Evolutionary conservation across 139 green algal genomes (phyloP), one percentile per base, ranked within the genome.

Genomic region (Chlorella sp.): DNA sequence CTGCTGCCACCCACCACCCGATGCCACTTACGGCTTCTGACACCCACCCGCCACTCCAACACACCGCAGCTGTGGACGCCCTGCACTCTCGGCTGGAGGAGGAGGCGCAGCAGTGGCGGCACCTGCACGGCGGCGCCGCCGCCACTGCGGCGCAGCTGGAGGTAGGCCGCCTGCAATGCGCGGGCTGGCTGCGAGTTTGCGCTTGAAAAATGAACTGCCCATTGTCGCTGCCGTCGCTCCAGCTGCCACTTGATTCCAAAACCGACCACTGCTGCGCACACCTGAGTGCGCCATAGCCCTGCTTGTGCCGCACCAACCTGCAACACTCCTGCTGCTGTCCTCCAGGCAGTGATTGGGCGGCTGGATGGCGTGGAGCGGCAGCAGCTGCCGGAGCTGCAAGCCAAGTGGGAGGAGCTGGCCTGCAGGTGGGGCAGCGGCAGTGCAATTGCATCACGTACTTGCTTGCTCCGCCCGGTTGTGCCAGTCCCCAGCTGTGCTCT

Each of bases 291-390:
- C 46, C 8, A 8, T 11, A 54, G 8, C 46, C 11, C 46, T 54
- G 46, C 46, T 8, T 11, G 8, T 8, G 11, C 46, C 8, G 8
- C 46, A 54, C 46, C 46, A 11, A 8, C 8, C 46, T 54, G 46
- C 46, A 54, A 8, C 11, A 9, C 36, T 14, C 6, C 68, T n/a
- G 22, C 16, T 30, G 1, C 41, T 56, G 13, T 17, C 9, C 30
- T 83, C 41, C 44, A 84, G 65, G 64, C 44, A 3, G 20, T 44
- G 22, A 19, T 64, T 44, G 43, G 76, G 64, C 79, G 79, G 64
- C 79, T 84, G 65, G 79, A 84, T 32, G 44, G 64, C 3, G 3
- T 84, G n/a, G 79, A 84, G 79, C 70, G 46, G n/a, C n/a, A 28
- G 64, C n/a, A 20, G 54, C 64, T 84, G 64, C 79, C 79, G 24